Percentiles rank a stretch among this genome's conserved stretches.
Conservation (phyloP, 768 basidiomycete species). For the Lentinula sp. region DNA sequence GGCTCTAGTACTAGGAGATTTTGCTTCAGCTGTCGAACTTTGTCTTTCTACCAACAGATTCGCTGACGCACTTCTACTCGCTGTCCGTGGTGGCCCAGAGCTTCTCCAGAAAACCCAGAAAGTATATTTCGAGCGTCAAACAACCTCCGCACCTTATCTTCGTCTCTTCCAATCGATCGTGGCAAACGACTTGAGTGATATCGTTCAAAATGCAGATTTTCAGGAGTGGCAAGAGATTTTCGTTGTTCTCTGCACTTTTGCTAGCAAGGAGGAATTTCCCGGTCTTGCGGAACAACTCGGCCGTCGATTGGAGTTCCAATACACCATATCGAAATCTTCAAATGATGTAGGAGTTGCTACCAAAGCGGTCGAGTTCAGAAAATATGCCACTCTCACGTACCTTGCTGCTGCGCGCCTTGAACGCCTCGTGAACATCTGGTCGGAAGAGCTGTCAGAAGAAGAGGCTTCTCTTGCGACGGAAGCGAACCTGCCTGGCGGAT, state of each 20-base stretch:
- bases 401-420: slow-evolving; percentile 88
- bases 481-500: slow-evolving; percentile 33
- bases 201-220: slow-evolving; percentile 94
- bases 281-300: slow-evolving; percentile 91
- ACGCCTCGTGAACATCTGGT: slow-evolving; percentile 86
- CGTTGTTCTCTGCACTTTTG: slow-evolving; percentile 94
- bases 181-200: slow-evolving; percentile 84
- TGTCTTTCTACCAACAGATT: slow-evolving; percentile 86
- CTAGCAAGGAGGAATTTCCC: slow-evolving; percentile 76
- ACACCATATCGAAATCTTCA: slow-evolving; percentile 45
- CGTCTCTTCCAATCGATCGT: slow-evolving; percentile 94
- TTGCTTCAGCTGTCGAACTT: slow-evolving; percentile 83
- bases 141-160: slow-evolving; percentile 74
- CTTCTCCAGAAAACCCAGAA: slow-evolving; percentile 85
- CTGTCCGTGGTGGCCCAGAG: slow-evolving; percentile 85
- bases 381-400: slow-evolving; percentile 89
- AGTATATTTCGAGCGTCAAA: slow-evolving; percentile 85
- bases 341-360: slow-evolving; percentile 35
- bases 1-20: slow-evolving; percentile 94
- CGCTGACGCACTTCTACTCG: slow-evolving; percentile 92
- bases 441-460: slow-evolving; percentile 84
- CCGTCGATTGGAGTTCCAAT: slow-evolving; percentile 83
- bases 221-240: slow-evolving; percentile 96
- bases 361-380: slow-evolving; percentile 52
- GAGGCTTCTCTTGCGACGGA: slow-evolving; percentile 48